These are phyloP conservation scores for Lomentospora prolificans DNA, from an alignment of 2,329 filamentous ascomycete species.

Conservation along the genomic window DNA sequence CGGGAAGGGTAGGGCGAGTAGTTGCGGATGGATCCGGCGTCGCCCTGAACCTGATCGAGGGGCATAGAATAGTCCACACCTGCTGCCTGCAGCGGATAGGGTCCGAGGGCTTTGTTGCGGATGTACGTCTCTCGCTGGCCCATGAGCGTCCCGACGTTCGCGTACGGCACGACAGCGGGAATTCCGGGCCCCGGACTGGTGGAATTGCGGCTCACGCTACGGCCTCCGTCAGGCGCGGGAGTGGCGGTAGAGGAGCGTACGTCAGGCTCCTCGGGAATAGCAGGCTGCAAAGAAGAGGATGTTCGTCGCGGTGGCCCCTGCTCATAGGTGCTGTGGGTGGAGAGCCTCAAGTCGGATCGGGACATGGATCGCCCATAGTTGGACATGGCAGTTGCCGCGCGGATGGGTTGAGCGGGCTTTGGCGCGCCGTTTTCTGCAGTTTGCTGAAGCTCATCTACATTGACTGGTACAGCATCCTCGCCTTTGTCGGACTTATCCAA, in stretches of 20 bases:
- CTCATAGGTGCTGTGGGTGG: neutral
- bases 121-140: constrained; percentile 45
- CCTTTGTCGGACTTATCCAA: constrained; percentile 12
- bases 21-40: constrained; percentile 31
- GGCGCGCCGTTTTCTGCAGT: constrained; percentile 44
- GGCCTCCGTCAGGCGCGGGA: neutral
- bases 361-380: neutral
- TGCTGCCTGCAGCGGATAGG: neutral
- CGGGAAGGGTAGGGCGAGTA: constrained; percentile 20
- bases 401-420: constrained; percentile 18
- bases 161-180: constrained; percentile 33
- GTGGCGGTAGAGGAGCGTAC: neutral
- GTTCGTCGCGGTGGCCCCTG: neutral
- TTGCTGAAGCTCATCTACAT: constrained; percentile 55
- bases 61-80: constrained; percentile 2
- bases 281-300: neutral
- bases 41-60: constrained; percentile 24
- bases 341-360: neutral
- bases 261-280: constrained; percentile 33
- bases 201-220: constrained; percentile 8
- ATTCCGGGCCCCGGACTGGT: constrained; percentile 17
- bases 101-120: constrained; percentile 36
- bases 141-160: constrained; percentile 45
- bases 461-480: constrained; percentile 51
- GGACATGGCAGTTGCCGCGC: neutral